Evolutionary conservation across 176 grass and related monocot genomes (phyloP).

Genomic region (Rhipidocladum racemiflorum): DNA sequence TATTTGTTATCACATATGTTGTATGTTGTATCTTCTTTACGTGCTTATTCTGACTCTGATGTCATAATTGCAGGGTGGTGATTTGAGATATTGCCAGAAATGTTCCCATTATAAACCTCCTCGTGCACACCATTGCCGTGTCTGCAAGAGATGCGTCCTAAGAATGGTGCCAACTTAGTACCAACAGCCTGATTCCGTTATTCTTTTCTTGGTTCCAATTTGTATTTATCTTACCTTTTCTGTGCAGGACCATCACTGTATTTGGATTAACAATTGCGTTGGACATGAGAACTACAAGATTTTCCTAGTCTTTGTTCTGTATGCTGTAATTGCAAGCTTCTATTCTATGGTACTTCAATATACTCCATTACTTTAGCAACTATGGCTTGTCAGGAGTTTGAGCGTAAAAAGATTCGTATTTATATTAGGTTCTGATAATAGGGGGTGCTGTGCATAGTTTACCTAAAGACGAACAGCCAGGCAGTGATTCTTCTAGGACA

Average conservation of each 20-base stretch:
- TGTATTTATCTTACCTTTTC: not conserved
- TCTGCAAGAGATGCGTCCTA: conserved; percentile 97
- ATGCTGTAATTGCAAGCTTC: conserved; percentile 76
- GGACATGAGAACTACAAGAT: conserved; percentile 91
- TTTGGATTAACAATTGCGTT: conserved; percentile 99
- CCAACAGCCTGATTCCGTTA: not conserved
- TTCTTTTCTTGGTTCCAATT: conserved; percentile 10
- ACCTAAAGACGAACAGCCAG: conserved; percentile 54
- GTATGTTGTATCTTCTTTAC: not conserved
- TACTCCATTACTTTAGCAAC: conserved; percentile 15
- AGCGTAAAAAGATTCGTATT: conserved; percentile 36
- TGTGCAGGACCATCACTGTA: conserved; percentile 87
- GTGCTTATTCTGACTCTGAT: not conserved
- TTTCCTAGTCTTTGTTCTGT: conserved; percentile 76
- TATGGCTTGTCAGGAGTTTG: conserved; percentile 9
- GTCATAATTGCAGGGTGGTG: conserved; percentile 69
- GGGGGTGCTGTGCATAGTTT: conserved; percentile 50
- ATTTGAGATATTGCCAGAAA: conserved; percentile 97
- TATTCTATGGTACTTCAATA: conserved; percentile 70
- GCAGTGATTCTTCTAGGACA: conserved; percentile 75
- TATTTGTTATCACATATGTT: not conserved
- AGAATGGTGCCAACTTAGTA: conserved; percentile 59
- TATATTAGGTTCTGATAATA: conserved; percentile 67
- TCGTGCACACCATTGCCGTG: conserved; percentile 86
- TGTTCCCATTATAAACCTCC: conserved; percentile 91